Percentiles rank a stretch among this genome's conserved stretches.
phyloP scores from a whole-genome alignment of 257 asterid species.

The Perilla frutescens region DNA sequence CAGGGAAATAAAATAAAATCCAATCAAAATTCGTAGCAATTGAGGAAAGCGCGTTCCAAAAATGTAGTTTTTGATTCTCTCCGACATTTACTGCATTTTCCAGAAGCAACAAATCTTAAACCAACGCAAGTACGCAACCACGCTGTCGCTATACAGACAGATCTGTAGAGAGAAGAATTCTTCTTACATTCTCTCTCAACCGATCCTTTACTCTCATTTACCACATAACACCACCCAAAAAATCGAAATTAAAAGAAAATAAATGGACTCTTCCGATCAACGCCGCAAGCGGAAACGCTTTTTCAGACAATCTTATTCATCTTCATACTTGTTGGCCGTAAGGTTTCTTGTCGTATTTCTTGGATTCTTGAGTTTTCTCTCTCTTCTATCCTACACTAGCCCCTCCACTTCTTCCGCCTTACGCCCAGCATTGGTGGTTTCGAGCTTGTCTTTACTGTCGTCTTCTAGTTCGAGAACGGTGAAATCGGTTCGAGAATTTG shows the following conservation, averaged over 20 bases:
- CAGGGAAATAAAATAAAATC: background rate
- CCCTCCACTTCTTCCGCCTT: constrained; percentile 55
- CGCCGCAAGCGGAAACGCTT: constrained; percentile 78
- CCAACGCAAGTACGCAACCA: constrained; percentile 30
- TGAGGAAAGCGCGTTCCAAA: constrained; percentile 33
- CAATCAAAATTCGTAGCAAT: constrained; percentile 22
- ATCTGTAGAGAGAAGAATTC: constrained; percentile 33
- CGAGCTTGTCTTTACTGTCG: constrained; percentile 60
- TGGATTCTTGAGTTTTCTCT: constrained; percentile 54
- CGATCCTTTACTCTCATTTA: background rate
- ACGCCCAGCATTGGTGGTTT: constrained; percentile 64
- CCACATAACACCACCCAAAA: too few relatives aligned
- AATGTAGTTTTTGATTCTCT: constrained; percentile 23
- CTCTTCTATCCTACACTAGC: constrained; percentile 46
- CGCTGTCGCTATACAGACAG: constrained; percentile 50
- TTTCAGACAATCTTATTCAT: constrained; percentile 46
- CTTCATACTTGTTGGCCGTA: constrained; percentile 48
- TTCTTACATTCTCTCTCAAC: constrained; percentile 24
- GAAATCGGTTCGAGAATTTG: constrained; percentile 48
- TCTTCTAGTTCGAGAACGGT: constrained; percentile 52
- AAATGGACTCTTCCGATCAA: constrained; percentile 81
- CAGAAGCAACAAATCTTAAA: constrained; percentile 35
- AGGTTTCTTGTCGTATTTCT: constrained; percentile 61
- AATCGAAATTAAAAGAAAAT: background rate
- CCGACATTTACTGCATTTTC: constrained; percentile 49